Conservation (phyloP, 2,329 filamentous ascomycete genomes). For the Ophiognomonia clavigignenti-juglandacearum region DNA sequence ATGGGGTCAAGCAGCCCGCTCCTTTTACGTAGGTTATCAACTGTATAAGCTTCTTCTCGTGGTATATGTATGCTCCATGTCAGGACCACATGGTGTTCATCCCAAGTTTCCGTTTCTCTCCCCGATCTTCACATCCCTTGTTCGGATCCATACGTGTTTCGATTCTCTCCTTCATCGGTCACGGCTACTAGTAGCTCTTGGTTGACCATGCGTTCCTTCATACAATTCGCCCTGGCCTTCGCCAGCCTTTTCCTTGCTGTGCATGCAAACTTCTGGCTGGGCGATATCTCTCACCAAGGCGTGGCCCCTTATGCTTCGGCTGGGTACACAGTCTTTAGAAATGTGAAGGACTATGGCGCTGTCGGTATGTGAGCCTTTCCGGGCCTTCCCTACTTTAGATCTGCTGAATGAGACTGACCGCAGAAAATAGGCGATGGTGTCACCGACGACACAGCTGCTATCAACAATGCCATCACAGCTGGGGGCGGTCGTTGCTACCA, state of each 20-base stretch:
- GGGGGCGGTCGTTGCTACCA: conserved; percentile 33
- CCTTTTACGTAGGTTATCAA: too few species aligned
- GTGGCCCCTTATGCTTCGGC: conserved; percentile 35
- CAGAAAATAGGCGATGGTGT: conserved; percentile 33
- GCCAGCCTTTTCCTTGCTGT: conserved; percentile 23
- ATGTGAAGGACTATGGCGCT: conserved; percentile 43
- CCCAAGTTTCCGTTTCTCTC: conserved; percentile 1
- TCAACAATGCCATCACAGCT: conserved; percentile 37
- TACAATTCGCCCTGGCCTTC: conserved; percentile 23
- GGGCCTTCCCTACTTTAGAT: neutral
- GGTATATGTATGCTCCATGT: conserved; percentile 8
- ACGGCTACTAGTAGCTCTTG: neutral
- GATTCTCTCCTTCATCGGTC: neutral
- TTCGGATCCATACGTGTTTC: conserved; percentile 5
- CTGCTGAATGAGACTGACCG: neutral
- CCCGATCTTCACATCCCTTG: neutral
- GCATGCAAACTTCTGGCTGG: conserved; percentile 27
- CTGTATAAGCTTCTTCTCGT: too few species aligned
- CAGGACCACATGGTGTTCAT: conserved; percentile 8
- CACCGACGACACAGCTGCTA: conserved; percentile 42
- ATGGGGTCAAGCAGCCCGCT: too few species aligned
- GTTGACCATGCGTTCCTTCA: conserved; percentile 23
- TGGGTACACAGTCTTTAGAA: conserved; percentile 41
- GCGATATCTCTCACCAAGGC: conserved; percentile 33
- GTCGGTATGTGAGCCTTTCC: conserved; percentile 21